Base-by-base conservation (phyloP, 2,329 filamentous ascomycete species). In the Thielaviopsis cerberus region DNA sequence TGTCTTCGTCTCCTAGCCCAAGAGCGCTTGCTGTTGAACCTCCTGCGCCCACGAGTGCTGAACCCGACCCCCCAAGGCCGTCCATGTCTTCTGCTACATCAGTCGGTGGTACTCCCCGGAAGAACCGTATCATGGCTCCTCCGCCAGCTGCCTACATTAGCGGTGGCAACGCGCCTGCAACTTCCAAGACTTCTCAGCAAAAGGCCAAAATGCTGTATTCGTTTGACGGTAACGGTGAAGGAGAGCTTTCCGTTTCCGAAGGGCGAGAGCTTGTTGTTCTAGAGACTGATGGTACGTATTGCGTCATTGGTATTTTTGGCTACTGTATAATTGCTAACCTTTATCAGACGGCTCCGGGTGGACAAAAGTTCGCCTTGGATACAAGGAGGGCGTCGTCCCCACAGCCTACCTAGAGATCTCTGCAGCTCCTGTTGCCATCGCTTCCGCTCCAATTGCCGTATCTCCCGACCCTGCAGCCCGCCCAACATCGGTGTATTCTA, bases 171-270 rank as follows among this genome's bases (percentile, higher is more conserved):
- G 62, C 72, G 17, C 66, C 71, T 0, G 77, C 77, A 60, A 75
- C 73, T 11, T 68, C 68, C 2, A 62, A 66, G 17, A 67, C 65
- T 58, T 66, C 68, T 8, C 67, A 75, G 58, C 82, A 82, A 62
- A 85, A 77, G 67, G 91, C 86, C 53, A 94, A 84, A 70, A 94
- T 97, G 90, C 64, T 96, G 0, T 98, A 96, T 67, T 65, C 79
- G 0, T 98, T 96, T 65, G 84, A 94, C 62, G 86, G 84, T 8
- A 84, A 76, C 57, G 85, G 84, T 1, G 82, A 86, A 0, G 91
- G 88, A 6, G 92, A 98, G 69, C 70, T 97, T 15, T 83, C 81
- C 0, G 82, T 95, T 0, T 71, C 81, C 4, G 91, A 94, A 64
- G 89, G 88, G 13, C 79, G 82, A 57, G 85, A 94, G 8, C 78